phyloP scores from a whole-genome alignment of 2,329 filamentous ascomycete genomes.

The Mariannaea sp. region DNA sequence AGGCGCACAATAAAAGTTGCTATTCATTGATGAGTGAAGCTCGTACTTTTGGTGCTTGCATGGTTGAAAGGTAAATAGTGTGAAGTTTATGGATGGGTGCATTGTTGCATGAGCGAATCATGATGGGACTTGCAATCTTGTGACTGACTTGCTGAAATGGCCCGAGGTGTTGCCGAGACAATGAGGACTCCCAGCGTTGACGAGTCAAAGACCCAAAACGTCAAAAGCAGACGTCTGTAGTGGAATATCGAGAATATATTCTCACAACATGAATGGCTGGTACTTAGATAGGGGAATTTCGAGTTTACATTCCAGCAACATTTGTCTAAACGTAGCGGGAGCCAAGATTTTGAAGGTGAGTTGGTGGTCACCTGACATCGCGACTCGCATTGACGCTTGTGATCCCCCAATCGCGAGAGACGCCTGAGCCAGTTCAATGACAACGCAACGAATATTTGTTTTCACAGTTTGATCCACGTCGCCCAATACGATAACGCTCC shows the following conservation, averaged over 20 bases:
- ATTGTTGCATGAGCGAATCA: background rate
- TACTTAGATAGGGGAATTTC: too few species aligned
- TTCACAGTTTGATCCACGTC: background rate
- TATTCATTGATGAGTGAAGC: background rate
- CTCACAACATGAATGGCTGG: too few species aligned
- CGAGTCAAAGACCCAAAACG: too few species aligned
- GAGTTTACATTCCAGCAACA: too few species aligned
- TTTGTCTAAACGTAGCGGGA: background rate
- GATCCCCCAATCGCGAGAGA: slow-evolving; percentile 12
- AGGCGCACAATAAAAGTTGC: slow-evolving; percentile 14
- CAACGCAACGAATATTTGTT: slow-evolving; percentile 14
- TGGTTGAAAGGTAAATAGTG: background rate
- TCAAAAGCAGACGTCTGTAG: too few species aligned
- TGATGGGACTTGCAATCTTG: background rate
- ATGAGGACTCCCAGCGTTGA: too few species aligned
- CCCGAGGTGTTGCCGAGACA: too few species aligned
- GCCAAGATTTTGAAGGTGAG: slow-evolving; percentile 7
- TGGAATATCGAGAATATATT: too few species aligned
- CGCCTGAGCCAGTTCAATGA: slow-evolving; percentile 14
- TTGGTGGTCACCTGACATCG: slow-evolving; percentile 36
- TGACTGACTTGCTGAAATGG: too few species aligned
- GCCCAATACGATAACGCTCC: background rate
- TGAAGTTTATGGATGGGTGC: background rate
- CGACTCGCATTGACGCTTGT: slow-evolving; percentile 26
- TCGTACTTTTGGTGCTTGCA: too few species aligned